phyloP scores from a whole-genome alignment of 2,329 filamentous ascomycete genomes.

The Chaetomium olivaceum region DNA sequence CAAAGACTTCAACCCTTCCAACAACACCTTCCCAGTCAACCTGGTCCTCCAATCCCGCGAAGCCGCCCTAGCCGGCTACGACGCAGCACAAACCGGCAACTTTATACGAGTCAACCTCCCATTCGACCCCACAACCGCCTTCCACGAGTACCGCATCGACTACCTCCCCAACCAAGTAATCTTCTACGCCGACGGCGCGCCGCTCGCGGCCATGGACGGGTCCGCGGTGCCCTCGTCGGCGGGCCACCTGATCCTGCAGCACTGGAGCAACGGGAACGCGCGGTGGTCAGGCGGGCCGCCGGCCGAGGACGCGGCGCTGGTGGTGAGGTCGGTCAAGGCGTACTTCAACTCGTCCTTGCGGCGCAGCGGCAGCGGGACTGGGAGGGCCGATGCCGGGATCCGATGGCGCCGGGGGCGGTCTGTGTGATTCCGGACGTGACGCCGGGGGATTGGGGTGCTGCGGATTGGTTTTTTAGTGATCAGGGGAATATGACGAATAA shows the following conservation, averaged over 20 bases:
- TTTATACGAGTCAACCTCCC: conserved; percentile 60
- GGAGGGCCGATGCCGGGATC: conserved; percentile 45
- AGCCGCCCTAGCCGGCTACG: conserved; percentile 59
- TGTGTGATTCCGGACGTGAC: conserved; percentile 54
- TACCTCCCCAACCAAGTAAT: conserved; percentile 62
- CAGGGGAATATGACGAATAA: conserved; percentile 49
- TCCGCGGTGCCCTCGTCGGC: conserved; percentile 58
- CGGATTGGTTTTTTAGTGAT: conserved; percentile 52
- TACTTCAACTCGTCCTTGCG: conserved; percentile 75
- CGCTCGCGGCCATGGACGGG: conserved; percentile 58
- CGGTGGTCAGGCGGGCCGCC: conserved; percentile 74
- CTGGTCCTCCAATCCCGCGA: conserved; percentile 71
- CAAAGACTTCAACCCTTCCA: conserved; percentile 56
- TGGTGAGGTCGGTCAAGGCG: conserved; percentile 69
- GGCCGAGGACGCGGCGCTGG: conserved; percentile 58
- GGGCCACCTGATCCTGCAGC: conserved; percentile 70
- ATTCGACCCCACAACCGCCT: conserved; percentile 65
- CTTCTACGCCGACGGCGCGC: conserved; percentile 67
- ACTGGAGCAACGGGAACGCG: conserved; percentile 76
- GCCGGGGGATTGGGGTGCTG: conserved; percentile 38
- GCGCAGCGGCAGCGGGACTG: conserved; percentile 43
- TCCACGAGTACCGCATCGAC: conserved; percentile 81
- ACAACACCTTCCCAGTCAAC: conserved; percentile 62
- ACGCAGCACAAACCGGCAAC: conserved; percentile 60
- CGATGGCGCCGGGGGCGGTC: conserved; percentile 41